Evolutionary conservation across 116 monocot species (phyloP), one percentile per base, ranked within the genome.

Genomic region (Thalassia testudinum): DNA sequence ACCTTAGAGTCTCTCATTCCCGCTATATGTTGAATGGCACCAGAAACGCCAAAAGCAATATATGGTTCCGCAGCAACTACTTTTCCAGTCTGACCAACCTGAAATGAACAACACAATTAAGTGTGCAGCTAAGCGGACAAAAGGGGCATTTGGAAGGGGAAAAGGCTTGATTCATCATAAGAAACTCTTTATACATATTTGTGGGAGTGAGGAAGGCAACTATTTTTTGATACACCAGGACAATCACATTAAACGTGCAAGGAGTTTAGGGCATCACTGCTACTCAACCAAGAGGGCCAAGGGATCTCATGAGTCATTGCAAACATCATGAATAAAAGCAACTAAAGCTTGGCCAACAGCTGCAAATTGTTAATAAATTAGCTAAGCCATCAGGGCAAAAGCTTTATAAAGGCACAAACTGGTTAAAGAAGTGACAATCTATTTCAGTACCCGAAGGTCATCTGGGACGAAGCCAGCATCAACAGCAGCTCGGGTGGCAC

Each of bases 31-130:
- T 97, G 97, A 61, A 97, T 97, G 49, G 97, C 97, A 53, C 97
- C 97, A 59, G 89, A 97, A 67, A 97, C 82, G 11, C 97, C 97
- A 75, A 97, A 97, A 58, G 97, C 89, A 51, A 97, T 79, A 64
- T 97, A 97, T 27, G 89, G 57, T 21, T 97, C 85, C 13, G 89
- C 89, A 50, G 97, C 97, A 79, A 97, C 97, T 27, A 97, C 81
- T 61, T 97, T 97, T 56, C 97, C 97, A 66, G 97, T 97, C 59
- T 97, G 97, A 59, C 97, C 97, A 79, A 97, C 79, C 97, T 97
- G 62, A 61, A 20, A 34, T 10, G 1, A 12, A 24, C 13, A 28
- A 27, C 24, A 60, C 2, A n/a, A n/a, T n/a, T n/a, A n/a, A n/a
- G n/a, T n/a, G n/a, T n/a, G n/a, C n/a, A n/a, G n/a, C n/a, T 10